Base-by-base conservation (phyloP, 768 basidiomycete genomes). In the Gymnopilus dilepis region DNA sequence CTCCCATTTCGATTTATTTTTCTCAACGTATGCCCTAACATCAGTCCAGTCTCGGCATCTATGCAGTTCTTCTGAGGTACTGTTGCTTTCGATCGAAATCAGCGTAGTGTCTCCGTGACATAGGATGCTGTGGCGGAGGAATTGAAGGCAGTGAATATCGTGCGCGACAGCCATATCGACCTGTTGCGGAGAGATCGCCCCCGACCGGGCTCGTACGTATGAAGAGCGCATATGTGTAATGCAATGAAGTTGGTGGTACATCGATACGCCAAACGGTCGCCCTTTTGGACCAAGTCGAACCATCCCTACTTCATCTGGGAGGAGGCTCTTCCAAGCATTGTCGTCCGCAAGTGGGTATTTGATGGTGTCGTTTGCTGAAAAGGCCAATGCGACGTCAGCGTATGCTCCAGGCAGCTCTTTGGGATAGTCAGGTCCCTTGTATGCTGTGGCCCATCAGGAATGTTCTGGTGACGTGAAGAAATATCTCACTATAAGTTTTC, bases 1-100 rank as follows among this genome's bases (percentile, higher is more conserved):
- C 13, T 33, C 17, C 26, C 28, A 51, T 21, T 30, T 24, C 15
- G 17, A 21, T 19, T 19, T 5, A 6, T 48, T 48, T 28, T 48
- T 48, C 22, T 26, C 24, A 24, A 28, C 47, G 28, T 26, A 48
- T 6, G 22, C 47, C 28, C 47, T 48, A 19, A 48, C 47, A 17
- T 48, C 6, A 48, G 24, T 48, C 47, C 47, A 48, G 15, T 48
- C 47, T 11, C 47, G 47, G 47, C 47, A 48, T 48, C 47, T 26
- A 13, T 48, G 47, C 11, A 28, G 5, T 12, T 48, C 47, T 4
- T 48, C 24, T 12, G 6, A 6, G 21, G 42, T 6, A 48, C 12
- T 48, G 12, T 19, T 48, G 6, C 28, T 26, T 17, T 24, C 28
- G 21, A 28, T 6, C 3, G 47, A 12, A n/a, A 48, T 48, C 24